These are phyloP conservation scores for Thuja plicata DNA, from an alignment of 83 land plant genomes.

Conservation along the genomic window DNA sequence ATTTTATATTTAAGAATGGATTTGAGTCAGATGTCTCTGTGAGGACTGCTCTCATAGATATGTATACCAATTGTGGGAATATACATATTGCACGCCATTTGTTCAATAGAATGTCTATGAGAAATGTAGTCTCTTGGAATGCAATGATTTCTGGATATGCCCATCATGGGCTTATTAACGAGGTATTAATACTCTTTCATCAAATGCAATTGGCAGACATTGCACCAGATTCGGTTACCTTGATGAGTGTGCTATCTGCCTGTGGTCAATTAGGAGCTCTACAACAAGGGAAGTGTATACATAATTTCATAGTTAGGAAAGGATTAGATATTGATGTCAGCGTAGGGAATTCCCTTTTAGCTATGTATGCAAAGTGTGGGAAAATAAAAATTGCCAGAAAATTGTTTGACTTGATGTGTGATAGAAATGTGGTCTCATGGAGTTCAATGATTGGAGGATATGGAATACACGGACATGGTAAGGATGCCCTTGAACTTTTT, in stretches of 20 bases:
- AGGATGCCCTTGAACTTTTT: constrained; percentile 22
- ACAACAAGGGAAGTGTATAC: constrained; percentile 28
- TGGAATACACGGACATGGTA: constrained; percentile 29
- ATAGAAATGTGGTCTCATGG: constrained; percentile 29
- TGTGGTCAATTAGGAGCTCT: constrained; percentile 27
- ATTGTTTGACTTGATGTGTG: constrained; percentile 28
- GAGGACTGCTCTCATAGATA: constrained; percentile 29
- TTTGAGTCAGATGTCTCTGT: constrained; percentile 25
- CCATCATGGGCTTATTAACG: constrained; percentile 21
- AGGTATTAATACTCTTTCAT: constrained; percentile 31
- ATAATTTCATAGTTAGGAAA: constrained; percentile 15
- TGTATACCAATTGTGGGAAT: constrained; percentile 40
- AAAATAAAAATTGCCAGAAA: constrained; percentile 19
- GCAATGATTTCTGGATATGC: constrained; percentile 49
- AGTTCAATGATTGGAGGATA: constrained; percentile 34
- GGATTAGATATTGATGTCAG: constrained; percentile 21
- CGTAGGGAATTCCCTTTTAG: constrained; percentile 28
- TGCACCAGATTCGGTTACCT: constrained; percentile 27
- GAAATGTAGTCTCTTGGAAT: constrained; percentile 42
- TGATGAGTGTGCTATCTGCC: constrained; percentile 30
- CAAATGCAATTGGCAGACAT: constrained; percentile 21
- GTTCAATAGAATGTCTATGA: constrained; percentile 19
- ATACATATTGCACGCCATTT: constrained; percentile 20
- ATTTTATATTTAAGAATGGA: constrained; percentile 16
- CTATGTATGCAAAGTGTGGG: constrained; percentile 47